Evolutionary conservation across 768 basidiomycete genomes (phyloP).

Genomic region (Hygrocybe coccinea): DNA sequence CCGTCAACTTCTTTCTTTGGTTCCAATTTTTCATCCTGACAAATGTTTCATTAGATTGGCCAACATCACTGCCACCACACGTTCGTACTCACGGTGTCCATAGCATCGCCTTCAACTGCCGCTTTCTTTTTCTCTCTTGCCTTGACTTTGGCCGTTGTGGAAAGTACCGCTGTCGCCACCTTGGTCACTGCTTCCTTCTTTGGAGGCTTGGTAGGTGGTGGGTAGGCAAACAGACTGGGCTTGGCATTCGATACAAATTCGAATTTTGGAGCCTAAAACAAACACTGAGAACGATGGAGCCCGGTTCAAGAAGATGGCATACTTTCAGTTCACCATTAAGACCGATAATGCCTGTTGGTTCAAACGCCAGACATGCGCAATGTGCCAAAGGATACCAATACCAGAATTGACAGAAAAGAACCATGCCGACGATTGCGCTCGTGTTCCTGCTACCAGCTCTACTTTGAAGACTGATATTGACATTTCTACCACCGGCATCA

Average conservation of each 20-base stretch:
- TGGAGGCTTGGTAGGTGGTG: constrained; percentile 76
- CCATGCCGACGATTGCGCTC: constrained; percentile 95
- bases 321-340: constrained; percentile 84
- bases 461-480: constrained; percentile 89
- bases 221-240: constrained; percentile 92
- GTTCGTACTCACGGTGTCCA: constrained; percentile 67
- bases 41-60: constrained; percentile 12
- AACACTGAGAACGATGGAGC: constrained; percentile 3
- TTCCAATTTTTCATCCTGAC: constrained; percentile 53
- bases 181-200: constrained; percentile 91
- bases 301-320: background rate
- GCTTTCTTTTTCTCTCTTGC: constrained; percentile 92
- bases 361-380: constrained; percentile 86
- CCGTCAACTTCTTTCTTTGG: constrained; percentile 48
- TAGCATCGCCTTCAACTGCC: constrained; percentile 70
- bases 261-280: constrained; percentile 80
- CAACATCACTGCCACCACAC: background rate
- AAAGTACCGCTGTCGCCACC: constrained; percentile 90
- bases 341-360: constrained; percentile 93
- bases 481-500: constrained; percentile 95
- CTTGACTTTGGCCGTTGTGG: constrained; percentile 95
- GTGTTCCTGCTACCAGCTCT: constrained; percentile 91
- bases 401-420: constrained; percentile 98
- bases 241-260: constrained; percentile 86
- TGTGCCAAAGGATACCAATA: constrained; percentile 99